Percentiles rank a stretch among this genome's conserved stretches.
Evolutionary conservation across 2,329 filamentous ascomycete genomes (phyloP).

Genomic region (Cytospora mali): DNA sequence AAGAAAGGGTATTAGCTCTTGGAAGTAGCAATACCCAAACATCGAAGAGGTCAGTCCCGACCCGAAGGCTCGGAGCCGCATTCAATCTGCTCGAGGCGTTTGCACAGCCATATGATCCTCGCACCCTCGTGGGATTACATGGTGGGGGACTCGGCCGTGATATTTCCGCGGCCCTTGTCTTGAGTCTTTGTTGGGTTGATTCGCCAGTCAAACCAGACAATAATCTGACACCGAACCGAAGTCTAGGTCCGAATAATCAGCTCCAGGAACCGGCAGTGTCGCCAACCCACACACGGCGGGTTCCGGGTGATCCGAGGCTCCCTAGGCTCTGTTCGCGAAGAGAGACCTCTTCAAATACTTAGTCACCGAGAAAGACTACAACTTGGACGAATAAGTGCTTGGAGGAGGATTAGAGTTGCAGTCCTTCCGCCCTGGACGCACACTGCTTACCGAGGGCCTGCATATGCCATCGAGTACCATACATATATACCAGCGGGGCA

Average conservation of each 20-base stretch:
- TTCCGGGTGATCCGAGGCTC: not conserved
- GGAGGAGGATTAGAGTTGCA: slow-evolving; percentile 1
- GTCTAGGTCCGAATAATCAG: slow-evolving; percentile 1
- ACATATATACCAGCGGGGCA: slow-evolving; percentile 12
- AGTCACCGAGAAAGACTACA: not conserved
- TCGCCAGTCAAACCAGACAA: not conserved
- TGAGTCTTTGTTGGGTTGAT: not conserved
- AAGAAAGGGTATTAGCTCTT: not conserved
- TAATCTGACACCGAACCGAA: slow-evolving; percentile 17
- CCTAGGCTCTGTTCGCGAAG: not conserved
- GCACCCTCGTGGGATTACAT: slow-evolving; percentile 18
- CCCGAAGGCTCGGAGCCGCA: slow-evolving; percentile 11
- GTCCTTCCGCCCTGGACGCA: not conserved
- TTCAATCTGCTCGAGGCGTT: slow-evolving; percentile 8
- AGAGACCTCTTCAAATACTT: not conserved
- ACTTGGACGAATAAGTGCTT: not conserved
- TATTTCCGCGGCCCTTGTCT: too few species aligned
- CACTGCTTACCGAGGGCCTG: not conserved
- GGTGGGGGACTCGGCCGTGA: slow-evolving; percentile 11
- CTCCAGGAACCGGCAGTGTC: not conserved
- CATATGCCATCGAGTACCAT: slow-evolving; percentile 10
- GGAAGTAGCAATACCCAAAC: not conserved
- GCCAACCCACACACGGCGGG: not conserved
- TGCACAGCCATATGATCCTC: slow-evolving; percentile 10
- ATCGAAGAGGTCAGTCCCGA: slow-evolving; percentile 16